Conservation (phyloP, 768 basidiomycete species). For the Hortiboletus campestris region DNA sequence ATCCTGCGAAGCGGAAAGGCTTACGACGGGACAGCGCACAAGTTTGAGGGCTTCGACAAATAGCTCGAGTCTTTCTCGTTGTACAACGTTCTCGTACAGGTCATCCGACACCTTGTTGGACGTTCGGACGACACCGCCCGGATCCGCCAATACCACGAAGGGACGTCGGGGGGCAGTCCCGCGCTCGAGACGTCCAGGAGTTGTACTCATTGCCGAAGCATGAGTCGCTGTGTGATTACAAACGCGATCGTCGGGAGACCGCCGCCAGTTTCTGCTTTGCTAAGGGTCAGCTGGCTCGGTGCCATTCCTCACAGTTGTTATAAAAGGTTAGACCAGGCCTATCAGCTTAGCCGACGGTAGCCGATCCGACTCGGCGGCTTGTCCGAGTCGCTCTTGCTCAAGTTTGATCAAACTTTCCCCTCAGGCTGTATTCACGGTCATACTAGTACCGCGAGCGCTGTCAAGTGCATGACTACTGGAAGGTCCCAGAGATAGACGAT, state of each 20-base stretch:
- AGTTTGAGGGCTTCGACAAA: neutral
- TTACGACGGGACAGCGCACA: constrained; percentile 45
- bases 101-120: constrained; percentile 56
- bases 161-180: constrained; percentile 46
- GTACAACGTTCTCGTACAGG: constrained; percentile 56
- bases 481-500: no score
- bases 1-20: constrained; percentile 32
- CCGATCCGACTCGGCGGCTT: no score
- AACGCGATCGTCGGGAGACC: constrained; percentile 32
- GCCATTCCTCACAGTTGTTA: no score
- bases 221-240: constrained; percentile 42
- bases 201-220: constrained; percentile 47
- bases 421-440: no score
- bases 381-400: no score
- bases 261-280: no score
- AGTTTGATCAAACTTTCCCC: no score
- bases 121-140: constrained; percentile 50
- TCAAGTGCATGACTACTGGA: no score
- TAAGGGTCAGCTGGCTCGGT: no score
- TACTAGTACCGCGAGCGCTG: no score
- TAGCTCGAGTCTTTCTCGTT: constrained; percentile 29
- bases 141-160: constrained; percentile 65
- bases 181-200: constrained; percentile 61
- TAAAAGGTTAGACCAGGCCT: no score
- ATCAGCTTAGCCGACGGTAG: no score